phyloP scores from a whole-genome alignment of 306 rosid genomes.

The Vicia villosa region DNA sequence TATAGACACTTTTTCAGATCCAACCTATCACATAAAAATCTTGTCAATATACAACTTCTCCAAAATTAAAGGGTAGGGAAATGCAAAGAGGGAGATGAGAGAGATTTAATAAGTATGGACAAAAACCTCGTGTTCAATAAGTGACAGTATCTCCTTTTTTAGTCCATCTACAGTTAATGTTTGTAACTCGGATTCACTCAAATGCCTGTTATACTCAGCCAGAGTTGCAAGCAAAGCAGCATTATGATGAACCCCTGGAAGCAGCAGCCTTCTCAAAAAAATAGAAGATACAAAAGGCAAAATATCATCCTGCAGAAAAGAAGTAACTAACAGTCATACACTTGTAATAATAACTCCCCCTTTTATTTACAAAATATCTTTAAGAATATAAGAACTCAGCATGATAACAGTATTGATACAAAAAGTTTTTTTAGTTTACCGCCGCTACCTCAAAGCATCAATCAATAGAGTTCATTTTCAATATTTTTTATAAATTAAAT shows the following conservation, averaged over 20 bases:
- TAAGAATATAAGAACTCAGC: conserved; percentile 36
- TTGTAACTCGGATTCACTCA: conserved; percentile 75
- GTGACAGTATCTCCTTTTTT: conserved; percentile 82
- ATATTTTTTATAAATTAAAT: background rate
- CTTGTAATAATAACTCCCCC: background rate
- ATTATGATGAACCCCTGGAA: conserved; percentile 83
- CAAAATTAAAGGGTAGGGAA: conserved; percentile 18
- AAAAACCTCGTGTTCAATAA: conserved; percentile 84
- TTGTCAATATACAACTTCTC: conserved; percentile 28
- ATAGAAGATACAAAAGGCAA: conserved; percentile 72
- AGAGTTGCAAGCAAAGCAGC: conserved; percentile 76
- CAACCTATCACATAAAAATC: conserved; percentile 58
- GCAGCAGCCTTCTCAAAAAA: conserved; percentile 81
- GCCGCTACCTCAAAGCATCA: conserved; percentile 20
- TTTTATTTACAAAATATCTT: conserved; percentile 9
- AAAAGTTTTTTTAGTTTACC: conserved; percentile 11
- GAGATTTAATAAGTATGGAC: conserved; percentile 28
- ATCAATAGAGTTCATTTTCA: conserved; percentile 25
- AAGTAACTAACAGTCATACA: conserved; percentile 32
- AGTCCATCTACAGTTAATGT: conserved; percentile 79
- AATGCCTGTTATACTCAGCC: conserved; percentile 74
- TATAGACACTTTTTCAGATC: conserved; percentile 59
- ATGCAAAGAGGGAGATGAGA: conserved; percentile 15
- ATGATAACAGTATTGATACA: conserved; percentile 8
- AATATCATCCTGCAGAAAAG: conserved; percentile 70